Evolutionary conservation across 331 rosid species (phyloP).

Genomic region (Arachis monticola): DNA sequence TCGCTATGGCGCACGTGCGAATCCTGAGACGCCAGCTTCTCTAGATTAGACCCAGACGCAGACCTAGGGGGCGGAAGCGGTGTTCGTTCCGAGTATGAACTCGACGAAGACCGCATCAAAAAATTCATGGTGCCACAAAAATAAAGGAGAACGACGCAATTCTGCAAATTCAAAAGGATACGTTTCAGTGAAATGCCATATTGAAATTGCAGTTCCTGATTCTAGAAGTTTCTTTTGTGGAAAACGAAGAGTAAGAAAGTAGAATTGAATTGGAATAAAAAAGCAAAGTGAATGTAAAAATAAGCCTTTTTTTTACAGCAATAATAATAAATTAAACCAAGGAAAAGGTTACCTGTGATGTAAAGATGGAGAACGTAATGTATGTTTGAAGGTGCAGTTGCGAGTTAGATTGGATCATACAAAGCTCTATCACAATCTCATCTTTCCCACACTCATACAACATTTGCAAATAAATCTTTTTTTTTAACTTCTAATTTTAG

Average conservation of each 20-base stretch:
- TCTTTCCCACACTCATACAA: no score
- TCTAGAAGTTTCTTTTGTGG: no score
- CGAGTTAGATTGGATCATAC: not conserved
- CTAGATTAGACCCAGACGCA: conserved; percentile 55
- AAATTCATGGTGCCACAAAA: conserved; percentile 71
- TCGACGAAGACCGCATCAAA: conserved; percentile 62
- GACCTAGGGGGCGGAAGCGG: conserved; percentile 45
- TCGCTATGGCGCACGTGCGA: conserved; percentile 51
- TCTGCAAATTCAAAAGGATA: conserved; percentile 43
- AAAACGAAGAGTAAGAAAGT: not conserved
- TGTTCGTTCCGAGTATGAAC: conserved; percentile 54
- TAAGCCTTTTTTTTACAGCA: no score
- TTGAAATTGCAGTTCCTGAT: no score
- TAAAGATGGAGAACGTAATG: not conserved
- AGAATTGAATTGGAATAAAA: not conserved
- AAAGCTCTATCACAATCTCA: no score
- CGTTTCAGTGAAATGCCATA: not conserved
- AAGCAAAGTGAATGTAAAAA: not conserved
- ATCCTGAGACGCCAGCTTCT: conserved; percentile 56
- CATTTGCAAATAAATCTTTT: no score
- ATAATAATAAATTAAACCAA: no score
- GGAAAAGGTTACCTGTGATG: conserved; percentile 26
- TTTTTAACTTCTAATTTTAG: no score
- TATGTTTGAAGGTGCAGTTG: not conserved
- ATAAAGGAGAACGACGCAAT: not conserved